phyloP scores from a whole-genome alignment of 2,329 filamentous ascomycete genomes.

The Coniella vitis region DNA sequence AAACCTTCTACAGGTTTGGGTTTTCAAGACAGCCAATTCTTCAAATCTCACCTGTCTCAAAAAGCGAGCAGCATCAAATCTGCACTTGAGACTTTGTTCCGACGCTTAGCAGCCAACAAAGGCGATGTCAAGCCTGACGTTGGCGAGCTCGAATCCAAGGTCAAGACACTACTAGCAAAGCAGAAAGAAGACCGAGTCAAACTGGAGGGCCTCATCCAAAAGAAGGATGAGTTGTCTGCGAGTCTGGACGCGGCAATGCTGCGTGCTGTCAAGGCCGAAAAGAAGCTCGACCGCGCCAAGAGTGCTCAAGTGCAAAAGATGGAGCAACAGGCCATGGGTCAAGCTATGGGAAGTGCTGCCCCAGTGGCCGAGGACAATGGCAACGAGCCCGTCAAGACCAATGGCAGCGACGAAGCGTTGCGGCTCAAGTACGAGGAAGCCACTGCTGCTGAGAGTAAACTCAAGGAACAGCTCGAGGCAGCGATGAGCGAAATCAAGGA shows the following conservation, averaged over 20 bases:
- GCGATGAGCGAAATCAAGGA: slow-evolving; percentile 70
- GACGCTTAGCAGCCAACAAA: slow-evolving; percentile 42
- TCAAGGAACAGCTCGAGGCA: slow-evolving; percentile 81
- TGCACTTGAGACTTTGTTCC: slow-evolving; percentile 64
- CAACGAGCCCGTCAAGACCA: slow-evolving; percentile 41
- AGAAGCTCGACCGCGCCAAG: slow-evolving; percentile 83
- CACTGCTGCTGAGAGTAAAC: slow-evolving; percentile 67
- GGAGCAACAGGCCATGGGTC: slow-evolving; percentile 79
- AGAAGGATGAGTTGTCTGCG: slow-evolving; percentile 80
- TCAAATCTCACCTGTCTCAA: slow-evolving; percentile 72
- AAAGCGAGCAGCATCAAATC: slow-evolving; percentile 71
- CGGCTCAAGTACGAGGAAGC: slow-evolving; percentile 74
- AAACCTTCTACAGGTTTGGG: slow-evolving; percentile 51
- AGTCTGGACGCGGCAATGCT: slow-evolving; percentile 83
- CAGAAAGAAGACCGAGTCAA: slow-evolving; percentile 78
- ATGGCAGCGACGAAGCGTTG: slow-evolving; percentile 56
- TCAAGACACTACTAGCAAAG: slow-evolving; percentile 67
- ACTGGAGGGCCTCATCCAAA: slow-evolving; percentile 64
- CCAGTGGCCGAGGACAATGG: slow-evolving; percentile 47
- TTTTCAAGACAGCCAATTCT: slow-evolving; percentile 61
- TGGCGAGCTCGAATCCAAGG: slow-evolving; percentile 63
- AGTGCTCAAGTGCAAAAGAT: slow-evolving; percentile 87
- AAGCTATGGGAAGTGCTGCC: slow-evolving; percentile 45
- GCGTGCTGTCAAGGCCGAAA: slow-evolving; percentile 91
- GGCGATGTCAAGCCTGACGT: slow-evolving; percentile 60